These are phyloP conservation scores for Sporobolus alterniflorus DNA, from an alignment of 202 grass and related monocot species.

Conservation along the genomic window DNA sequence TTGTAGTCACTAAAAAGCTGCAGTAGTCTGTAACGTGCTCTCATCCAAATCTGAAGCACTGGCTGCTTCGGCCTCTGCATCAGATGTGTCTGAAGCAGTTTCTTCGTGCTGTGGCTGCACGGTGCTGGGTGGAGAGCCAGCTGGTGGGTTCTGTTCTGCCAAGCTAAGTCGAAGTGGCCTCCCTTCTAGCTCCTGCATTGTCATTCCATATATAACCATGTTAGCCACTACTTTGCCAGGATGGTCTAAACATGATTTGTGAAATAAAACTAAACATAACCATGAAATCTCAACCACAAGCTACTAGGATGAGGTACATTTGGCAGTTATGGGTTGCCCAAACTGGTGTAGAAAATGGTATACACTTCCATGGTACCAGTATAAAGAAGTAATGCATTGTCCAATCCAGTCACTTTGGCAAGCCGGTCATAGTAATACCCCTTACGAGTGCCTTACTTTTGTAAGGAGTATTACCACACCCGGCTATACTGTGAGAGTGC, in stretches of 20 bases:
- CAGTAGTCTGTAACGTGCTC: slow-evolving; percentile 39
- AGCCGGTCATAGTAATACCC: too few relatives aligned
- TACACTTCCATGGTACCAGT: too few relatives aligned
- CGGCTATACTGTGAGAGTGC: too few relatives aligned
- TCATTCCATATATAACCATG: slow-evolving; percentile 36
- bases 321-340: background rate
- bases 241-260: background rate
- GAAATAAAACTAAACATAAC: background rate
- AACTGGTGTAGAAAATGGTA: too few relatives aligned
- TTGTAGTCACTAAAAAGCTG: slow-evolving; percentile 31
- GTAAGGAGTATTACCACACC: too few relatives aligned
- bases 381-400: too few relatives aligned
- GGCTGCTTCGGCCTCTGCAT: slow-evolving; percentile 21
- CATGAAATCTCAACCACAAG: background rate
- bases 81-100: slow-evolving; percentile 34
- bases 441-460: too few relatives aligned
- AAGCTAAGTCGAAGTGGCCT: slow-evolving; percentile 71
- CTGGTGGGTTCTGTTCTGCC: slow-evolving; percentile 50
- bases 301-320: background rate
- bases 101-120: slow-evolving; percentile 41
- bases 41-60: slow-evolving; percentile 22
- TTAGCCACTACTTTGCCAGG: background rate
- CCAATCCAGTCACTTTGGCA: too few relatives aligned
- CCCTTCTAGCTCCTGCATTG: slow-evolving; percentile 80
- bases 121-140: slow-evolving; percentile 33